phyloP scores from a whole-genome alignment of 2,329 filamentous ascomycete species.

The Alternaria angustiovoidea region DNA sequence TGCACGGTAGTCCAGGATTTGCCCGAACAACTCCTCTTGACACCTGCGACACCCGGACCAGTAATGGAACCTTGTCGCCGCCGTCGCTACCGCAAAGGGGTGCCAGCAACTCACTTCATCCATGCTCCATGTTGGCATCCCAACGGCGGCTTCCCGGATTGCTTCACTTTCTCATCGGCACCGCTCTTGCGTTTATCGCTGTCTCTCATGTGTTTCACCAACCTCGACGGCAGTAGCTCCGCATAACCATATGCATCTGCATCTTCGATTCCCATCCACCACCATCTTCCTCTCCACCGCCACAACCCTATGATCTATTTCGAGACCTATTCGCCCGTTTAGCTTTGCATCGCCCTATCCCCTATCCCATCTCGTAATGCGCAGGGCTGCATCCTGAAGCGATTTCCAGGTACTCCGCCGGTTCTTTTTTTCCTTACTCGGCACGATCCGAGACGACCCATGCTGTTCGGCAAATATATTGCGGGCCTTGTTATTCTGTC shows the following conservation, averaged over 20 bases:
- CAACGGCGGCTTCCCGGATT: slow-evolving; percentile 12
- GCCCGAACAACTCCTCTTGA: background rate
- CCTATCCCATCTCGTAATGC: slow-evolving; percentile 14
- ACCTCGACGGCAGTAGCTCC: slow-evolving; percentile 9
- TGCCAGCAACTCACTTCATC: background rate
- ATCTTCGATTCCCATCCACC: background rate
- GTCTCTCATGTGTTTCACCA: slow-evolving; percentile 25
- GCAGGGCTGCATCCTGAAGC: slow-evolving; percentile 13
- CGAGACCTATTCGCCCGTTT: slow-evolving; percentile 10
- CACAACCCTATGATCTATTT: slow-evolving; percentile 6
- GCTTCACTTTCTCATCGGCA: slow-evolving; percentile 7
- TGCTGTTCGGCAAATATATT: slow-evolving; percentile 21
- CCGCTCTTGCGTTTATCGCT: background rate
- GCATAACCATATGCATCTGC: background rate
- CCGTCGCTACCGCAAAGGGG: slow-evolving; percentile 3
- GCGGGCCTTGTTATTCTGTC: slow-evolving; percentile 26
- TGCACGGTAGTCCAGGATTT: background rate
- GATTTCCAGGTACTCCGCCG: slow-evolving; percentile 9
- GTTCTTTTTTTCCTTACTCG: slow-evolving; percentile 3
- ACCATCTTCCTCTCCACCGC: background rate
- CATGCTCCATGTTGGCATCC: background rate
- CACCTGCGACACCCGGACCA: background rate
- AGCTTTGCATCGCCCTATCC: slow-evolving; percentile 3
- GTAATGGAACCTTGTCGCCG: slow-evolving; percentile 7
- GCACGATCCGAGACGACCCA: slow-evolving; percentile 7